Base-by-base conservation (phyloP, 2,329 filamentous ascomycete genomes). In the Microdochium bolleyi region DNA sequence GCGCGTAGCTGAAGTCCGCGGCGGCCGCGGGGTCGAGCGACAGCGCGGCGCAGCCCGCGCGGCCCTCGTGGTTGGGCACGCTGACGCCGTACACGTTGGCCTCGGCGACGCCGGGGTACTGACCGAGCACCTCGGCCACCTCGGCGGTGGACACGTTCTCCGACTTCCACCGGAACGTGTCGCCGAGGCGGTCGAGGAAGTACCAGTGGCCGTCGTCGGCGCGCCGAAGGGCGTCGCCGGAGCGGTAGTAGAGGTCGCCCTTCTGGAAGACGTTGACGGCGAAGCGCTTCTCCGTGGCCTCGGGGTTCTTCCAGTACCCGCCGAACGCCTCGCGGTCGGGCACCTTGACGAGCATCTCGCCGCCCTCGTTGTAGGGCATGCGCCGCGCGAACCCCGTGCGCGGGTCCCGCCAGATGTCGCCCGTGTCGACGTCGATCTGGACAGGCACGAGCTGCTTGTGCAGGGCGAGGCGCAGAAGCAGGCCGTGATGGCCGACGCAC, bases 401-500 rank as follows among this genome's bases (percentile, higher is more conserved):
- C 1, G 84, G 77, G 59, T 91, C 82, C 44, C 89, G 85, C 58
- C 68, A 72, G 0, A 89, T 89, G 44, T 82, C 80, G 13, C 82
- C 83, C 0, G 83, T 84, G 13, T 81, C 79, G 34, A 82, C 71
- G 59, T 89, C 85, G 49, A 87, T 79, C 21, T 76, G 76, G 1
- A 88, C 85, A 0, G 87, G 84, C 0, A 88, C 70, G 53, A 79
- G 82, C 8, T 68, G 69, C 56, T 87, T 75, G 49, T 72, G 73
- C 52, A 78, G 66, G 1, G 72, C 56, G 41, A 68, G 64, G 2
- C 85, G 76, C 27, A 78, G 64, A 41, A 89, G 63, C 2, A 76
- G 64, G 1, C 87, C 87, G 57, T 89, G 84, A 58, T 88, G 83
- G 1, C 86, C 87, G 4, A 90, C 84, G 32, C 77, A 74, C 1